Percentiles rank a stretch among this genome's conserved stretches.
These are phyloP conservation scores for Pseudogymnoascus sp. DNA, from an alignment of 2,329 filamentous ascomycete species.

Conservation along the genomic window DNA sequence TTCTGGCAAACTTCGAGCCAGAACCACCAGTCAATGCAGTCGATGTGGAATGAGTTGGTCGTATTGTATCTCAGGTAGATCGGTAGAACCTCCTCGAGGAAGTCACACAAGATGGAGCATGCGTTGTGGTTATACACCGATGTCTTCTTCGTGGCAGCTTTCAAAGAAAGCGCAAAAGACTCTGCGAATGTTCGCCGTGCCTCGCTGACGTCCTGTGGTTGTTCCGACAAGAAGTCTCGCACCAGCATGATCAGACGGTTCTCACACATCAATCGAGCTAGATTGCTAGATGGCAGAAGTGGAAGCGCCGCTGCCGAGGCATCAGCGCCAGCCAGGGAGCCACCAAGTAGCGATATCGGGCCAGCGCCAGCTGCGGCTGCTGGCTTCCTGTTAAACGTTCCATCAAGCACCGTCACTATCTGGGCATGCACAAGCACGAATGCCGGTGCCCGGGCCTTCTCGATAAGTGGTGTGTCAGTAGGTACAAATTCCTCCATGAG, in stretches of 20 bases:
- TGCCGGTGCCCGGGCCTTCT: conserved; percentile 51
- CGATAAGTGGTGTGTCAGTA: conserved; percentile 40
- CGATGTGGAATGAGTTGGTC: conserved; percentile 31
- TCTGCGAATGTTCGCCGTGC: conserved; percentile 54
- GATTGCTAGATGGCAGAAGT: conserved; percentile 48
- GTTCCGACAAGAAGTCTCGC: conserved; percentile 57
- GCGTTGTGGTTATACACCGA: conserved; percentile 62
- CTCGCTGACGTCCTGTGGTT: conserved; percentile 41
- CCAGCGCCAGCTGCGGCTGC: conserved; percentile 36
- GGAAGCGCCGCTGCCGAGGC: conserved; percentile 46
- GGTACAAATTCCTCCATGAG: conserved; percentile 51
- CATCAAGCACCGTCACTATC: conserved; percentile 55
- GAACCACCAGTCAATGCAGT: conserved; percentile 55
- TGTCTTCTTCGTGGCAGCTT: conserved; percentile 51
- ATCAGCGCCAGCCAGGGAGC: conserved; percentile 44
- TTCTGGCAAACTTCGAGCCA: conserved; percentile 58
- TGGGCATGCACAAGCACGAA: conserved; percentile 61
- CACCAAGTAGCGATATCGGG: conserved; percentile 46
- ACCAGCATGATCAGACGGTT: conserved; percentile 63
- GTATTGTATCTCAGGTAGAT: conserved; percentile 53
- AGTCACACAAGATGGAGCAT: conserved; percentile 66
- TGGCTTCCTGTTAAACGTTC: conserved; percentile 55
- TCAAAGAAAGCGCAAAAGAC: conserved; percentile 52
- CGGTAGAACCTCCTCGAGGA: conserved; percentile 58
- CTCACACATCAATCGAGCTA: conserved; percentile 58